These are phyloP conservation scores for Vanilla planifolia DNA, from an alignment of 106 monocot species.

Conservation along the genomic window DNA sequence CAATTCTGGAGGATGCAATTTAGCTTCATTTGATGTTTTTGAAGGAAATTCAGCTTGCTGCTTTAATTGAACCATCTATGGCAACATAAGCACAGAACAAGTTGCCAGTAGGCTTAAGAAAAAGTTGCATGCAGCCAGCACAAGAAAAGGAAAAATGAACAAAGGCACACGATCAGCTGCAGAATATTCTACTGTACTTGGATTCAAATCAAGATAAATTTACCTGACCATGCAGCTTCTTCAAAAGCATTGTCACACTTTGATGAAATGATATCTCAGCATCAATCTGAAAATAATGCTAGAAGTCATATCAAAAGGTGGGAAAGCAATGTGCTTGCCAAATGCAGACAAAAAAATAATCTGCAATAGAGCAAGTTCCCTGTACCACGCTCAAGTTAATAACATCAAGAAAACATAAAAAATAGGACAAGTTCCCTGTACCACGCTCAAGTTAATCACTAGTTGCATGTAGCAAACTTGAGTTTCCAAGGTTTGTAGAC, in stretches of 20 bases:
- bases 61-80: conserved; percentile 62
- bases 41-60: conserved; percentile 22
- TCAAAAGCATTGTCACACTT: conserved; percentile 51
- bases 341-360: no score
- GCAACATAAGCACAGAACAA: conserved; percentile 1
- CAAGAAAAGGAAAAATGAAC: neutral
- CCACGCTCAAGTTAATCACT: no score
- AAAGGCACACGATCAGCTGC: neutral
- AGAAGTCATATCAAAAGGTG: neutral
- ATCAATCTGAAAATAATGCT: conserved; percentile 55
- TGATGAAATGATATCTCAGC: conserved; percentile 90
- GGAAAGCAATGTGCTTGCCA: no score
- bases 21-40: conserved; percentile 12
- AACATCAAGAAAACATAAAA: no score
- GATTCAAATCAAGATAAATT: neutral
- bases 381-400: no score
- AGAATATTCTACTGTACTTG: neutral
- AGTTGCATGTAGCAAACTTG: no score
- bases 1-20: conserved; percentile 13
- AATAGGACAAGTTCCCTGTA: no score
- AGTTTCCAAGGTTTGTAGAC: no score
- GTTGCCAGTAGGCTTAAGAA: neutral
- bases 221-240: conserved; percentile 76
- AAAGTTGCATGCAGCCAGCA: neutral
- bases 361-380: no score